These are phyloP conservation scores for Komagataella populi DNA, from an alignment of 805 yeast species.

Conservation along the genomic window DNA sequence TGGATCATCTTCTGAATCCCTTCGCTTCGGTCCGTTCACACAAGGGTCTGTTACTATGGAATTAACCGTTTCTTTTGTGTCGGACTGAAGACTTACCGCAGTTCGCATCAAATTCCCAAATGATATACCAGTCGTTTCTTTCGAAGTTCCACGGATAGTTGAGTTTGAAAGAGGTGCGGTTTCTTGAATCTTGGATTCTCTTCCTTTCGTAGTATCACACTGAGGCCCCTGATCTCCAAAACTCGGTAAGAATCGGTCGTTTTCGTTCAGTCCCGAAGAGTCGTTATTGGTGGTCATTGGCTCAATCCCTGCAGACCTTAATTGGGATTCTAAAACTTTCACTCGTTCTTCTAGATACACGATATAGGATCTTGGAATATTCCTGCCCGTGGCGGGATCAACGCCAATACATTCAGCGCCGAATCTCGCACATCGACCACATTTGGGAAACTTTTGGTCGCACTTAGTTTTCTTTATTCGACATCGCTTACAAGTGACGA, in stretches of 20 bases:
- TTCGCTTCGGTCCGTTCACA: conserved; percentile 2
- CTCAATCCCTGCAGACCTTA: conserved; percentile 29
- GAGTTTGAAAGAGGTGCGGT: conserved; percentile 4
- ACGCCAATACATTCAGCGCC: conserved; percentile 67
- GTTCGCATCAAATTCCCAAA: conserved; percentile 70
- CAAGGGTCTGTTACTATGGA: conserved; percentile 1
- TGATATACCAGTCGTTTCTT: conserved; percentile 48
- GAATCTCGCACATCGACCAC: conserved; percentile 49
- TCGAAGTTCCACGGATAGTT: conserved; percentile 22
- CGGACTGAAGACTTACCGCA: conserved; percentile 46
- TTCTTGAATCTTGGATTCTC: not conserved
- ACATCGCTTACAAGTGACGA: conserved; percentile 81
- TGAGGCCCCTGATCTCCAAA: not conserved
- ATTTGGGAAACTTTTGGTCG: conserved; percentile 55
- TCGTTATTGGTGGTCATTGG: conserved; percentile 8
- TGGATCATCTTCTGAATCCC: conserved; percentile 13
- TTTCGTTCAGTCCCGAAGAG: not conserved
- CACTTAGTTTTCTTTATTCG: conserved; percentile 54
- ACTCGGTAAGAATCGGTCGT: not conserved
- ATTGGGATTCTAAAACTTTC: conserved; percentile 34
- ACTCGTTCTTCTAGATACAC: conserved; percentile 58
- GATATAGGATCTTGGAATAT: conserved; percentile 70
- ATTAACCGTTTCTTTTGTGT: not conserved
- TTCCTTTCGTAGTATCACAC: not conserved
- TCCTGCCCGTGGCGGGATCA: conserved; percentile 83